Base-by-base conservation (phyloP, 495 filamentous ascomycete genomes). In the Halenospora varia region DNA sequence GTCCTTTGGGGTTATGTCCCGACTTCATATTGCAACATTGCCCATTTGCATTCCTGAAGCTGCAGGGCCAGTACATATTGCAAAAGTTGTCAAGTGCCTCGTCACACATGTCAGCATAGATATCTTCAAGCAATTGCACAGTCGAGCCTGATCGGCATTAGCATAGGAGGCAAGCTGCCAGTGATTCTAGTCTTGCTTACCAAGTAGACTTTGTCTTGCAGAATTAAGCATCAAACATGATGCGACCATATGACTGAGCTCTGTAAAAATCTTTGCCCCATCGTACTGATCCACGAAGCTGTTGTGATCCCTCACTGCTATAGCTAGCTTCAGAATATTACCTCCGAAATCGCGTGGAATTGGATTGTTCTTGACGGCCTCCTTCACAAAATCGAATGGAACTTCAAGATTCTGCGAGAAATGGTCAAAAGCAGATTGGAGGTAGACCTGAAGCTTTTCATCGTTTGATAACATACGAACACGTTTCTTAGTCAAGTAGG, bases 311-410 rank as follows among this genome's bases (percentile, higher is more conserved):
- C 26, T 61, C 10, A 71, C 47, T 2, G 51, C 42, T 10, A 64
- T 51, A 19, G 71, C 71, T 6, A 70, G 51, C 15, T 62, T 60
- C 0, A 71, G 53, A 41, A 73, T 72, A 20, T 71, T 63, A 13
- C 58, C 68, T 9, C 63, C 60, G 35, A 75, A 69, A 26, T 73
- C 66, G n/a, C 40, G 45, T 6, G 69, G 74, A 23, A 75, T 72
- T 1, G 74, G 72, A 45, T 65, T 73, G 25, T 66, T 63, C 13
- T 41, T 23, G 35, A 75, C 62, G n/a, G 71, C 63, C 10, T 60
- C 68, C 13, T 72, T 40, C 3, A 74, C 64, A 58, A 76, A 77
- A 56, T 77, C 61, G 54, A 77, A 77, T 0, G 75, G 70, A 1
- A 46, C 51, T 17, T 71, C 65, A 2, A 70, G 56, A 20, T 62